Base-by-base conservation (phyloP, 2,329 filamentous ascomycete species). In the Pseudogymnoascus verrucosus region DNA sequence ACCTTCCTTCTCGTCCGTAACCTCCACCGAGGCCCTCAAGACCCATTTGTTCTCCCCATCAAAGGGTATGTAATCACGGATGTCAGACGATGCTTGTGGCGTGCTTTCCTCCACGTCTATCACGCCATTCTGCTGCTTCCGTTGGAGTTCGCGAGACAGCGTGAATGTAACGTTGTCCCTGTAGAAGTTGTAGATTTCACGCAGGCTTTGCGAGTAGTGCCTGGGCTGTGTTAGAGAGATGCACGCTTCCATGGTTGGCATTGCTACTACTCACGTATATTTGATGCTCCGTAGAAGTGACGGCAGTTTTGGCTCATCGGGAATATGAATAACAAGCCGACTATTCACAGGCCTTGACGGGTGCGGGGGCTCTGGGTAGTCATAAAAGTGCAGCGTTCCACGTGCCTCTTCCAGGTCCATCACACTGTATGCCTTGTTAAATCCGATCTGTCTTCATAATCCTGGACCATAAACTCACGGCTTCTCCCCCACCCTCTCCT, bases 371-470 rank as follows among this genome's bases (percentile, higher is more conserved):
- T 87, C 85, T 1, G 85, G 85, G 51, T 87, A 77, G 67, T 87
- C 85, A 5, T 77, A 80, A 83, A 84, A 88, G 51, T 80, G 76
- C 64, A 88, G 71, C 3, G 80, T 78, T 16, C 82, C 83, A 0
- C 75, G 74, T 0, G 74, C 71, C 5, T 73, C 68, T 65, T 82
- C 78, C 42, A 81, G 76, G 40, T 80, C 62, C 14, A 67, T 63
- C 12, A 62, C 28, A 16, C 67, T 68, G 12, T 68, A n/a, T n/a
- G n/a, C n/a, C n/a, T n/a, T 61, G 19, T 66, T 37, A 66, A 42
- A 31, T 61, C 14, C n/a, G n/a, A n/a, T n/a, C n/a, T n/a, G n/a
- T n/a, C n/a, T n/a, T n/a, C n/a, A n/a, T n/a, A n/a, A n/a, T n/a
- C n/a, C n/a, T n/a, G n/a, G n/a, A n/a, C n/a, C n/a, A n/a, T n/a